Base-by-base conservation (phyloP, 331 rosid genomes). In the Spiraea crenata region DNA sequence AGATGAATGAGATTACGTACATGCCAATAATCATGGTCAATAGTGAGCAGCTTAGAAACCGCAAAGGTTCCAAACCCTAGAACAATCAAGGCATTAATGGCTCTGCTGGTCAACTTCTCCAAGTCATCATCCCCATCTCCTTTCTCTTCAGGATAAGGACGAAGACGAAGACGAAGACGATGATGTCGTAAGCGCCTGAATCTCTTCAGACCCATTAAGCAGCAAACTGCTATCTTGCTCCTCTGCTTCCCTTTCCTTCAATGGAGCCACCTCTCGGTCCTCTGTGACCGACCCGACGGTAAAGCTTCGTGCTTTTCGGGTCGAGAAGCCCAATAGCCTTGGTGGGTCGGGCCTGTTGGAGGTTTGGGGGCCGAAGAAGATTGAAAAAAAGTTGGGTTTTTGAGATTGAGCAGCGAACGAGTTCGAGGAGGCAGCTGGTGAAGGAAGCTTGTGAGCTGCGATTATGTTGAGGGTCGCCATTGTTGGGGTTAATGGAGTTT, bases 21-120 rank as follows among this genome's bases (percentile, higher is more conserved):
- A 52, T 93, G 97, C 96, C 98, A 93, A 65, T 88, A 91, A 58
- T 93, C 96, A 75, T 88, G 88, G 77, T 90, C 97, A 74, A 93
- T 89, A 0, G 95, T 89, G 73, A 93, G 93, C 85, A 93, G 77
- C 77, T 83, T 93, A 68, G 97, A 85, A 55, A 93, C 90, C 16
- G 90, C 86, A 78, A 87, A 85, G 60, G 96, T 86, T 67, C 97
- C 98, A 67, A 93, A 81, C 17, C 96, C 96, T 67, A 93, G 81
- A 80, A 93, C 91, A 67, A 93, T 81, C 54, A 84, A 47, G 12
- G 97, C 90, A 72, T 93, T 93, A 47, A 89, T 62, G 34, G 91
- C 82, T 72, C 87, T 84, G 66, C 83, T 76, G 3, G 71, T 76
- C 67, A 84, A 44, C 62, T 82, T 65, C 57, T 82, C 85, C 66